These are phyloP conservation scores for Periglandula ipomoeae DNA, from an alignment of 2,329 filamentous ascomycete species.

Conservation along the genomic window DNA sequence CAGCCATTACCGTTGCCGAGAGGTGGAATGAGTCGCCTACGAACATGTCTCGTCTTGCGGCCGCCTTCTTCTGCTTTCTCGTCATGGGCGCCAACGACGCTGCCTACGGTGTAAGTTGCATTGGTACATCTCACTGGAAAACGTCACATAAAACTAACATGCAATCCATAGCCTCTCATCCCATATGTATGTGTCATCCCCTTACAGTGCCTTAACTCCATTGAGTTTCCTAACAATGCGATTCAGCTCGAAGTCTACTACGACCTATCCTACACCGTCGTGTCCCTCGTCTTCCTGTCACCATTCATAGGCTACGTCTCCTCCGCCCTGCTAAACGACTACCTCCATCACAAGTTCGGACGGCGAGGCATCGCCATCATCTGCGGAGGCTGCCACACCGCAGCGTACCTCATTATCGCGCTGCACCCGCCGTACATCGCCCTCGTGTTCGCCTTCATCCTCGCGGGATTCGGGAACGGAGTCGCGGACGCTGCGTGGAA, in stretches of 20 bases:
- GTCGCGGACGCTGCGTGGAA: constrained; percentile 44
- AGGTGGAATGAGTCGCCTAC: constrained; percentile 39
- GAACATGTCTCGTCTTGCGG: constrained; percentile 38
- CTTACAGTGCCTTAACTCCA: constrained; percentile 43
- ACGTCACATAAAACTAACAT: not conserved
- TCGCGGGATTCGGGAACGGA: constrained; percentile 61
- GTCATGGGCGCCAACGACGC: constrained; percentile 51
- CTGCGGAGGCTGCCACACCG: constrained; percentile 49
- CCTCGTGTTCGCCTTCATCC: constrained; percentile 50
- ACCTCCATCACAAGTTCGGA: constrained; percentile 50
- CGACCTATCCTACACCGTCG: constrained; percentile 45
- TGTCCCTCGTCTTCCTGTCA: constrained; percentile 55
- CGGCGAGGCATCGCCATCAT: constrained; percentile 59
- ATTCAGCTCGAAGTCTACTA: constrained; percentile 52
- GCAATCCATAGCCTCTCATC: constrained; percentile 31
- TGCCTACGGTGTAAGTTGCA: constrained; percentile 42
- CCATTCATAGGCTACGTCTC: constrained; percentile 54
- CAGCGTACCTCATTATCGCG: constrained; percentile 50
- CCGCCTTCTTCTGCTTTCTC: constrained; percentile 49
- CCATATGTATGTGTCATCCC: constrained; percentile 36
- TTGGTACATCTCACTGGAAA: constrained; percentile 7
- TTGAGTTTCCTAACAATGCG: constrained; percentile 18
- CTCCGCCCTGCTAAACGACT: constrained; percentile 52
- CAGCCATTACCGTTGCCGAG: constrained; percentile 16
- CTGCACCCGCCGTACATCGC: constrained; percentile 57